Base-by-base conservation (phyloP, 768 basidiomycete species). In the Lepiota subincarnata region DNA sequence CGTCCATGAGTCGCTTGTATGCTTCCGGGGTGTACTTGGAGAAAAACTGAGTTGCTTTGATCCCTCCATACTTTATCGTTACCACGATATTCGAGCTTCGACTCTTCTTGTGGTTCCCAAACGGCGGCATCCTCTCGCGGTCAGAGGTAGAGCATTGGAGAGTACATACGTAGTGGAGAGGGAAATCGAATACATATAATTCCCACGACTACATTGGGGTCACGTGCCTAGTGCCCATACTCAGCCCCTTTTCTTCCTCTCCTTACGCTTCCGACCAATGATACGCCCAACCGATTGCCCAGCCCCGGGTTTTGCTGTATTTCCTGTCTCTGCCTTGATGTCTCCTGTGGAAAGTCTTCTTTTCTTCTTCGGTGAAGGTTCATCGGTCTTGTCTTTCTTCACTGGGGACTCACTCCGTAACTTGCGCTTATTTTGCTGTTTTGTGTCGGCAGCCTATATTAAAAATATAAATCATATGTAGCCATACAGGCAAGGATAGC, bases 201-300 rank as follows among this genome's bases (percentile, higher is more conserved):
- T 31, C 31, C 31, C 31, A 31, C 31, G 31, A 7, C 3, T 31
- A 11, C 31, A 31, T 31, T 31, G 8, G 3, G 31, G 31, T 31
- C 10, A 2, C 31, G 10, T 31, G 10, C 4, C 10, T 31, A 11
- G 26, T 31, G 10, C 5, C 3, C 7, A 31, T 11, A 1, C 31
- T 31, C 31, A 31, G 10, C 31, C 10, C 31, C 31, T 31, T 12
- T 60, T 66, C 66, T 79, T 87, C 42, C 84, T 73, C 66, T 86
- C 78, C 63, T 84, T 87, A 50, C 91, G 77, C 71, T 92, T 93
- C 62, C 88, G 75, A 12, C 91, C 89, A 59, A 93, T 93, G 31
- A 92, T 59, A 6, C 83, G 76, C 5, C 90, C 89, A 35, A 91
- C 59, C 1, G 73, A 71, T 35, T 78, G 73, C 20, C 73, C 73